Conservation (phyloP, 2,329 filamentous ascomycete species). For the Macroventuria anomochaeta region DNA sequence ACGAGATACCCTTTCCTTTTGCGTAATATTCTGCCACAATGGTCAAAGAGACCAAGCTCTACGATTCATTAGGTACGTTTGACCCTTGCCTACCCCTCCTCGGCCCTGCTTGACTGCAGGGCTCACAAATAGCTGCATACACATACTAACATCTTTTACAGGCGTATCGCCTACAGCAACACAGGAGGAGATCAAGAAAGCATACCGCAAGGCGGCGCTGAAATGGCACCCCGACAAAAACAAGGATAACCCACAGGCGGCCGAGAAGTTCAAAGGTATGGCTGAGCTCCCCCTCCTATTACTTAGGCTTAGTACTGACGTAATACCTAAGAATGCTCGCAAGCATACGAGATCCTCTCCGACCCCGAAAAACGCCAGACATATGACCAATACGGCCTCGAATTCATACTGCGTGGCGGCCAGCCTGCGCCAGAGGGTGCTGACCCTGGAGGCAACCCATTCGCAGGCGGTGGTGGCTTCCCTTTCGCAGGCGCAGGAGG, state of each 20-base stretch:
- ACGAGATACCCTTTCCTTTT: slow-evolving; percentile 20
- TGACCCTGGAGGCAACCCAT: slow-evolving; percentile 51
- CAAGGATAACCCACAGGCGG: slow-evolving; percentile 82
- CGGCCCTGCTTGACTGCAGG: slow-evolving; percentile 13
- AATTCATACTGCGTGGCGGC: slow-evolving; percentile 86
- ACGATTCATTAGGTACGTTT: slow-evolving; percentile 73
- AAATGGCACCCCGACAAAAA: slow-evolving; percentile 99
- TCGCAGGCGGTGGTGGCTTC: slow-evolving; percentile 58
- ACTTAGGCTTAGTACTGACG: slow-evolving; percentile 21
- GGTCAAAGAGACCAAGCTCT: slow-evolving; percentile 95
- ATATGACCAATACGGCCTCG: slow-evolving; percentile 93
- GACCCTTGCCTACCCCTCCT: slow-evolving; percentile 32
- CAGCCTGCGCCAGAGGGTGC: slow-evolving; percentile 64
- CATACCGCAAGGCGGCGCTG: slow-evolving; percentile 85
- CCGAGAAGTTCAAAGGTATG: slow-evolving; percentile 89
- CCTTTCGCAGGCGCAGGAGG: slow-evolving; percentile 63
- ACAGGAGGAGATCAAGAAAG: slow-evolving; percentile 97
- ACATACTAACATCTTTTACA: slow-evolving; percentile 32
- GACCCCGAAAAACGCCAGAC: slow-evolving; percentile 96
- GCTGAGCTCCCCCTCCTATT: slow-evolving; percentile 1
- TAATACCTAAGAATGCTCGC: slow-evolving; percentile 73
- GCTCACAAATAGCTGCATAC: slow-evolving; percentile 17
- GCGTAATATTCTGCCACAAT: slow-evolving; percentile 59
- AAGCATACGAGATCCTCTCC: slow-evolving; percentile 97
- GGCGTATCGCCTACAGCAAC: slow-evolving; percentile 77